Percentiles rank a stretch among this genome's conserved stretches.
Evolutionary conservation across 202 grass and related monocot species (phyloP).

Genomic region (Carex arenaria): DNA sequence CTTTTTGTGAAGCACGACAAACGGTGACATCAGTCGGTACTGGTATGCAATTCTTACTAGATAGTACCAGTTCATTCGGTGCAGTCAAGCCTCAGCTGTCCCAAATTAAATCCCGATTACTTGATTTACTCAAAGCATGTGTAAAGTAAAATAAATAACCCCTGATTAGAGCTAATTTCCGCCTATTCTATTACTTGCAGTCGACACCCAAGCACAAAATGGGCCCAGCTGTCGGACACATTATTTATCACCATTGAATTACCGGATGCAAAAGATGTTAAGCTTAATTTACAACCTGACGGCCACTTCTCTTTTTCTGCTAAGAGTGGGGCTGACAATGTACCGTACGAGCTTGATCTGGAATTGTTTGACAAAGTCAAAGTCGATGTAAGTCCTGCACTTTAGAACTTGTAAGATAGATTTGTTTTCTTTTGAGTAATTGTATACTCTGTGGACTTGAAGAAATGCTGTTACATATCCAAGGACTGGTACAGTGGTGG

Average conservation of each 20-base stretch:
- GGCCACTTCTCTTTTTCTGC: slow-evolving; percentile 70
- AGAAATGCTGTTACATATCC: background rate
- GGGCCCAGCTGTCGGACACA: slow-evolving; percentile 72
- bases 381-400: slow-evolving; percentile 49
- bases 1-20: background rate
- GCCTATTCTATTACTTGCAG: slow-evolving; percentile 26
- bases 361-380: slow-evolving; percentile 76
- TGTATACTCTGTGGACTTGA: background rate
- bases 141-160: background rate
- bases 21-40: background rate
- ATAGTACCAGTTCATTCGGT: background rate
- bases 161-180: background rate
- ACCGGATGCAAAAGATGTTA: slow-evolving; percentile 88
- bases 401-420: background rate
- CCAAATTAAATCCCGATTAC: background rate
- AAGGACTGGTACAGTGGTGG: background rate
- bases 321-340: slow-evolving; percentile 43
- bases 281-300: slow-evolving; percentile 71
- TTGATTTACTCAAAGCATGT: background rate
- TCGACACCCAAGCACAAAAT: slow-evolving; percentile 81
- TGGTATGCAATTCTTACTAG: background rate
- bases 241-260: slow-evolving; percentile 73
- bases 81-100: background rate
- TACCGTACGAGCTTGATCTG: slow-evolving; percentile 63
- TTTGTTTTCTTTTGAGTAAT: background rate